Base-by-base conservation (phyloP, 768 basidiomycete genomes). In the Coprinopsis strossmayeri region DNA sequence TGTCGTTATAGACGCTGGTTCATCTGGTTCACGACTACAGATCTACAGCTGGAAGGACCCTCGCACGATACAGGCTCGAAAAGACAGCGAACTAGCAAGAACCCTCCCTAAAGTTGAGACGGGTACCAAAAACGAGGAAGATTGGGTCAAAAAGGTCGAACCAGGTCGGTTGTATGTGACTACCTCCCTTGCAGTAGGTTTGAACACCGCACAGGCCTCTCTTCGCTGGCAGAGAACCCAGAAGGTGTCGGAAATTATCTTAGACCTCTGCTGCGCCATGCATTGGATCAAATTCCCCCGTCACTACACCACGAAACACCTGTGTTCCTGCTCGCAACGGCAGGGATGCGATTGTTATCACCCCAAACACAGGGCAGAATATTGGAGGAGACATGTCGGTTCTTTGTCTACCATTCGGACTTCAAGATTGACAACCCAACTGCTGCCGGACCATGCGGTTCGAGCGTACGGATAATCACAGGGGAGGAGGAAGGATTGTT, bases 401-500 rank as follows among this genome's bases (percentile, higher is more conserved):
- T 87, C 61, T 76, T 99, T 35, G 73, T 73, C 17, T 69, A 69
- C 3, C 81, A 91, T 58, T 93, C 91, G 20, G 58, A 81, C 47
- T 97, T 97, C 68, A 78, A 75, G 46, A 77, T 96, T 50, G 87
- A 87, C 32, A 68, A 64, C 7, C 73, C 79, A 13, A 83, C 84
- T 11, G 62, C 69, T 3, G 68, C 71, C 30, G 91, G 91, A 9
- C 91, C 90, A 2, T 99, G 95, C 63, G 90, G 90, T n/a, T 80
- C 88, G 41, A 93, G 87, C 57, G 82, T 98, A 1, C 82, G 87
- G 37, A 91, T 98, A 53, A 98, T 98, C 58, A 90, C 91, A 2
- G 96, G 96, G 50, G 94, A 98, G 66, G 96, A 99, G 66, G 96
- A 99, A 61, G 96, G 96, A 0, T 70, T 98, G 35, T 98, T 93